Conservation (phyloP, 2,329 filamentous ascomycete genomes). For the Cadophora sp. region DNA sequence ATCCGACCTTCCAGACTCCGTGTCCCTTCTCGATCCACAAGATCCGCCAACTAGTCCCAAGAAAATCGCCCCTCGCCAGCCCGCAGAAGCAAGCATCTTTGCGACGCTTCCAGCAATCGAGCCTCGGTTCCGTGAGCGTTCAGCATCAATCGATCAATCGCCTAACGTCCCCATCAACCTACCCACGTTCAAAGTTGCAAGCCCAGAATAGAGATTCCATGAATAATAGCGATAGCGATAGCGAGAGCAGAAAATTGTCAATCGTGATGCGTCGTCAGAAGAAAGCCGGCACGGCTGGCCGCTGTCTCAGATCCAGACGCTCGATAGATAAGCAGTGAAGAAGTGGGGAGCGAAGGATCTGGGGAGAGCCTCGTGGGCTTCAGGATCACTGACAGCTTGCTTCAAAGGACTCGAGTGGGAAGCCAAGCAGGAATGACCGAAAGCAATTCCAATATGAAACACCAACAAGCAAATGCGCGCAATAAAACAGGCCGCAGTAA, state of each 20-base stretch:
- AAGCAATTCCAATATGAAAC: background rate
- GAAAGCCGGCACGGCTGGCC: background rate
- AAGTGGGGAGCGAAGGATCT: conserved; percentile 6
- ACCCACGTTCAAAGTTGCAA: conserved; percentile 28
- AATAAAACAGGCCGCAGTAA: background rate
- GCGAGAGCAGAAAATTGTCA: background rate
- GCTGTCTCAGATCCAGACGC: conserved; percentile 1
- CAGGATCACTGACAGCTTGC: conserved; percentile 1
- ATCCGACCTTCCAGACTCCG: background rate
- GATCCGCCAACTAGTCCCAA: background rate
- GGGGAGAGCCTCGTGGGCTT: conserved; percentile 17
- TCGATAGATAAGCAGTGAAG: conserved; percentile 6
- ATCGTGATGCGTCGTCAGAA: conserved; percentile 6
- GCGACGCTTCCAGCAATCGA: background rate
- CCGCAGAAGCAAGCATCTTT: background rate
- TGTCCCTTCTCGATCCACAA: background rate
- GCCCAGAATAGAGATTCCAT: conserved; percentile 27
- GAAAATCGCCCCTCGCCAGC: background rate
- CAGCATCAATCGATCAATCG: conserved; percentile 12
- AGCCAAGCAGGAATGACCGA: background rate
- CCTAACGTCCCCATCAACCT: conserved; percentile 25
- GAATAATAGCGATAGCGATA: conserved; percentile 12
- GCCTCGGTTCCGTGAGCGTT: conserved; percentile 7
- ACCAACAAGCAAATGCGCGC: conserved; percentile 4
- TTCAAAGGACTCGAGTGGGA: background rate